Evolutionary conservation across 768 basidiomycete species (phyloP).

Genomic region (Tulasnella sp.): DNA sequence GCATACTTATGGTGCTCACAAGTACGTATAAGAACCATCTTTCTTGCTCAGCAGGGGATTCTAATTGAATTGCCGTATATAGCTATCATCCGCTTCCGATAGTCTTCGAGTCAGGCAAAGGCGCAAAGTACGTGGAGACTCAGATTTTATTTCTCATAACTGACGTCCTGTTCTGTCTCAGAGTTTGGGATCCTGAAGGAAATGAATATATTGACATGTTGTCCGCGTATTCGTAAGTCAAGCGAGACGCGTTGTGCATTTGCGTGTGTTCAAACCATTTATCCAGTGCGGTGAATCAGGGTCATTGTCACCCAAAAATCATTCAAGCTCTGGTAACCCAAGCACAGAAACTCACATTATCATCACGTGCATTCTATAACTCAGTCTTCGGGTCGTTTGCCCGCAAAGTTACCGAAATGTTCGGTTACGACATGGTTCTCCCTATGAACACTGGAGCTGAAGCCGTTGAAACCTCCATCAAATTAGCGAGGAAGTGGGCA

Average conservation of each 20-base stretch:
- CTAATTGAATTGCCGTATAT: conserved; percentile 30
- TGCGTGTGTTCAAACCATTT: background rate
- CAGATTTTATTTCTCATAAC: conserved; percentile 19
- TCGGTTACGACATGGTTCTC: conserved; percentile 88
- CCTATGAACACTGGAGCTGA: conserved; percentile 99
- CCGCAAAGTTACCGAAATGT: conserved; percentile 64
- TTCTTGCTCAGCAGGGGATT: conserved; percentile 19
- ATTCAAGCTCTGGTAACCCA: conserved; percentile 70
- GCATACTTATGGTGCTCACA: conserved; percentile 73
- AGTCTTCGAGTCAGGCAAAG: conserved; percentile 81
- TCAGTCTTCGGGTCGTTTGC: conserved; percentile 84
- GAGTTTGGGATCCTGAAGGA: conserved; percentile 91
- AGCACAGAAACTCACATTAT: conserved; percentile 80
- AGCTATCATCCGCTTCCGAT: conserved; percentile 95
- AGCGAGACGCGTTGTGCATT: conserved; percentile 7
- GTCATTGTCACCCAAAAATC: conserved; percentile 87
- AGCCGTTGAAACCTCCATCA: conserved; percentile 94
- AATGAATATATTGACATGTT: conserved; percentile 96
- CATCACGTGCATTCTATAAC: conserved; percentile 94
- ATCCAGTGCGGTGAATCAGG: conserved; percentile 80
- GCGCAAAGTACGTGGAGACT: conserved; percentile 65
- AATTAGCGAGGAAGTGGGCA: conserved; percentile 94
- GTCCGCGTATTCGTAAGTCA: conserved; percentile 83
- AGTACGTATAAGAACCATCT: conserved; percentile 41
- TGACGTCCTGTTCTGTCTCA: conserved; percentile 21